Conservation (phyloP, 805 yeast species). For the Candida insectorum region DNA sequence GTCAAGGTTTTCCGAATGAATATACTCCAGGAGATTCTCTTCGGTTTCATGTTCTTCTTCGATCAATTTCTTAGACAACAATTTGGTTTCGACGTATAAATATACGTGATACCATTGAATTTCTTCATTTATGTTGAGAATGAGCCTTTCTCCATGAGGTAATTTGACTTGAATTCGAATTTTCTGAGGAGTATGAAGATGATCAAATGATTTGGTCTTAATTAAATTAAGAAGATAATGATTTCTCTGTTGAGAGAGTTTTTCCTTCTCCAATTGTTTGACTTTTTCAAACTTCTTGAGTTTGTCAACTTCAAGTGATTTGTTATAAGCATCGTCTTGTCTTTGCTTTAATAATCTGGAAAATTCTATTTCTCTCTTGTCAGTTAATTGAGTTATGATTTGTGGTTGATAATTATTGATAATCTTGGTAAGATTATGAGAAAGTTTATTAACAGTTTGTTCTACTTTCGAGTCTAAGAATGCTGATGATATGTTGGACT, state of each 20-base stretch:
- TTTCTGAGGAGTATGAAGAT: not conserved
- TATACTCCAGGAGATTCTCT: conserved; percentile 3
- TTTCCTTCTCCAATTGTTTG: conserved; percentile 13
- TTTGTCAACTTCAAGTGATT: conserved; percentile 48
- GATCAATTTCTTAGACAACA: conserved; percentile 17
- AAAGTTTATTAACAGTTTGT: conserved; percentile 22
- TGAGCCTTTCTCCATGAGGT: conserved; percentile 49
- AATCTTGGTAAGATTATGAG: conserved; percentile 20
- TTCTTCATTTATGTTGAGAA: conserved; percentile 39
- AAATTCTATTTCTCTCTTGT: conserved; percentile 39
- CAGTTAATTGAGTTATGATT: conserved; percentile 32
- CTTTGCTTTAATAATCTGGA: conserved; percentile 36
- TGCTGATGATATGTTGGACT: conserved; percentile 24
- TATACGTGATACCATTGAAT: conserved; percentile 48
- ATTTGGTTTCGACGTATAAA: conserved; percentile 44
- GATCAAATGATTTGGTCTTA: conserved; percentile 6
- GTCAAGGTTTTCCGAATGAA: conserved; percentile 5
- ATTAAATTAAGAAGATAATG: conserved; percentile 9
- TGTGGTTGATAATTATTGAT: conserved; percentile 35
- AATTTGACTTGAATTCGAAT: conserved; percentile 49
- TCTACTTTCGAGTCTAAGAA: conserved; percentile 9
- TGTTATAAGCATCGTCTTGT: conserved; percentile 41
- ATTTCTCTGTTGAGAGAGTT: conserved; percentile 6
- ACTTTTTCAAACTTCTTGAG: conserved; percentile 46
- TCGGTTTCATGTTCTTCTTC: conserved; percentile 15